Conservation (phyloP, 495 filamentous ascomycete species). For the Podospora pseudocomata region DNA sequence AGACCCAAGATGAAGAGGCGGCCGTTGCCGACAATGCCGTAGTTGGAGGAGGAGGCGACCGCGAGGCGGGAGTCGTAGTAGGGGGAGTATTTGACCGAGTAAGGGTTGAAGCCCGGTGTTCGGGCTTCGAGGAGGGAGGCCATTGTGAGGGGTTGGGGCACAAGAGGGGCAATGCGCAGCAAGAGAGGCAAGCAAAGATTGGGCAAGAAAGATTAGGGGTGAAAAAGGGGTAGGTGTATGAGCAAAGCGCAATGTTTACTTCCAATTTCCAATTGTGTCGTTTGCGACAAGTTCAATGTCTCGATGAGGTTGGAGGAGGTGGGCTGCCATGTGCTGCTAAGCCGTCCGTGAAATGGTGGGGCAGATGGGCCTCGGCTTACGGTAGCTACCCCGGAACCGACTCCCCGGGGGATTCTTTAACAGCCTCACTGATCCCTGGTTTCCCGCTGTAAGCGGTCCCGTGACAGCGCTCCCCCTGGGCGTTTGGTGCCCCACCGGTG, state of each 20-base stretch:
- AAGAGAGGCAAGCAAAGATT: not conserved
- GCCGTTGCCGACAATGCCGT: constrained; percentile 94
- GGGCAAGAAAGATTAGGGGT: not conserved
- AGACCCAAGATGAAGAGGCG: constrained; percentile 77
- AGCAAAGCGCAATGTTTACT: not conserved
- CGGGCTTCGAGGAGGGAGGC: constrained; percentile 83
- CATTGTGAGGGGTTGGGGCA: constrained; percentile 22
- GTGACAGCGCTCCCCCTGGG: not conserved
- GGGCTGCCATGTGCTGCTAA: not conserved
- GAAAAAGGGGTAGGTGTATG: not conserved
- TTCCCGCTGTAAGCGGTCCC: not conserved
- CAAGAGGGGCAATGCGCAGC: not conserved
- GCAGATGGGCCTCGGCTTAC: not conserved
- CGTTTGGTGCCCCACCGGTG: not conserved
- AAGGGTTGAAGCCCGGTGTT: constrained; percentile 90
- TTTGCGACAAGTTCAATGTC: not conserved
- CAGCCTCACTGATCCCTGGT: not conserved
- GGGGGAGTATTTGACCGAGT: constrained; percentile 93
- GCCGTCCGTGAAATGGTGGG: not conserved
- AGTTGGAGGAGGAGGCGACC: constrained; percentile 82
- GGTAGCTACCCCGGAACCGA: not conserved
- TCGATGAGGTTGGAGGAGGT: not conserved
- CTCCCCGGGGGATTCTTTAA: not conserved
- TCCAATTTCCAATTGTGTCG: not conserved
- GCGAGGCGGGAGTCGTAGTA: constrained; percentile 95